These are phyloP conservation scores for Hygrocybe punicea DNA, from an alignment of 768 basidiomycete species.

Conservation along the genomic window DNA sequence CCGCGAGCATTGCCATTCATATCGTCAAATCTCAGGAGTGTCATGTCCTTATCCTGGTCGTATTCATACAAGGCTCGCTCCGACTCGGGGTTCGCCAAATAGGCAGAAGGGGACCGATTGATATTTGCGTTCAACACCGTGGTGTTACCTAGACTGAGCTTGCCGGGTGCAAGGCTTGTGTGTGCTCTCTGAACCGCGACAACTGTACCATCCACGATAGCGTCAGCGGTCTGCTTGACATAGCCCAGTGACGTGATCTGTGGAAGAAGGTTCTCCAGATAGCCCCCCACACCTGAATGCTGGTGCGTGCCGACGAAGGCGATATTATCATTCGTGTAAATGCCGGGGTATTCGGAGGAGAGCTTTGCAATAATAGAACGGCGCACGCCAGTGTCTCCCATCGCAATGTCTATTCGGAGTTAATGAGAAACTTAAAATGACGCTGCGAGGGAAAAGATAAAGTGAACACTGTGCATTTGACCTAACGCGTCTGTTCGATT, in stretches of 20 bases:
- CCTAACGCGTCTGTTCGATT: too few relatives aligned
- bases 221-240: slow-evolving; percentile 66
- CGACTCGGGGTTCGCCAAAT: slow-evolving; percentile 67
- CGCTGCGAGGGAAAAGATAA: too few relatives aligned
- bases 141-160: slow-evolving; percentile 62
- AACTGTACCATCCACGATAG: slow-evolving; percentile 68
- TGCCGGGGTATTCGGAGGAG: slow-evolving; percentile 51
- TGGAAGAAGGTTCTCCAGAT: slow-evolving; percentile 73
- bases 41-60: slow-evolving; percentile 74
- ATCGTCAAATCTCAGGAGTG: slow-evolving; percentile 65
- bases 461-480: too few relatives aligned
- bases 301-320: slow-evolving; percentile 75
- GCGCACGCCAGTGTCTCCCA: slow-evolving; percentile 77
- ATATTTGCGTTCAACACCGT: slow-evolving; percentile 65
- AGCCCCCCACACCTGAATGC: slow-evolving; percentile 76
- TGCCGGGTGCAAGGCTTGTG: slow-evolving; percentile 54
- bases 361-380: slow-evolving; percentile 62
- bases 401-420: slow-evolving; percentile 58
- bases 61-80: slow-evolving; percentile 65
- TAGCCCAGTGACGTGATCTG: slow-evolving; percentile 74
- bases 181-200: slow-evolving; percentile 68
- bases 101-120: slow-evolving; percentile 74
- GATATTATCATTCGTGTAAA: slow-evolving; percentile 69
- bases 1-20: slow-evolving; percentile 55
- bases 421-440: not conserved